These are phyloP conservation scores for Sphagnum tenellum DNA, from an alignment of 225 moss, liverwort and hornwort genomes.

Conservation along the genomic window DNA sequence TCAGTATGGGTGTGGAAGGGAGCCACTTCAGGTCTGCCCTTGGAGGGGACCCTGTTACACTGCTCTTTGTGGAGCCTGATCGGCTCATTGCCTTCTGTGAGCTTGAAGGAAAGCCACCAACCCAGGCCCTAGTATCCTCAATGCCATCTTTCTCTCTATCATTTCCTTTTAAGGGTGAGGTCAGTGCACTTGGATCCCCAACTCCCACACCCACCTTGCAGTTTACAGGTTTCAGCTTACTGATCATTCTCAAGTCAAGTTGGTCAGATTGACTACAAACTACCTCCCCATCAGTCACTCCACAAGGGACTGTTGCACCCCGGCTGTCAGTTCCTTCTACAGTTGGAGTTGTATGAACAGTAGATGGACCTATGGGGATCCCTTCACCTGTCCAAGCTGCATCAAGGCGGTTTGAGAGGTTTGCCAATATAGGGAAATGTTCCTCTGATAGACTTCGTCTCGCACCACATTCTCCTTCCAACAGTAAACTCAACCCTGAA, in stretches of 20 bases:
- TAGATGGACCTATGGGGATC: constrained; percentile 16
- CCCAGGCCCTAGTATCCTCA: constrained; percentile 18
- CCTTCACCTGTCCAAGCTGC: constrained; percentile 43
- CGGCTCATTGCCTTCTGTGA: constrained; percentile 46
- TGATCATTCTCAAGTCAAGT: no score
- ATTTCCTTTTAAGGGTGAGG: constrained; percentile 31
- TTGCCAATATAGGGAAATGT: constrained; percentile 50
- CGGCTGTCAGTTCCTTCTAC: constrained; percentile 13
- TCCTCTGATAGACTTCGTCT: constrained; percentile 45
- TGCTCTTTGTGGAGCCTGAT: constrained; percentile 43
- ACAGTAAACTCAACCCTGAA: constrained; percentile 1
- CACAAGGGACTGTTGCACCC: constrained; percentile 9
- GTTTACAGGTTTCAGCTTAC: constrained; percentile 1
- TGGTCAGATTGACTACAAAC: constrained; percentile 1
- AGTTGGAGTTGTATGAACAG: not conserved
- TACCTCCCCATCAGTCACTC: constrained; percentile 18
- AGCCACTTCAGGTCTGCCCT: constrained; percentile 6
- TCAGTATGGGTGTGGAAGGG: constrained; percentile 30
- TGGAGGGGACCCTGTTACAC: constrained; percentile 48
- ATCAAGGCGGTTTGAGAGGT: constrained; percentile 48
- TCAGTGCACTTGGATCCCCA: constrained; percentile 14
- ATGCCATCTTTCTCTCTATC: constrained; percentile 23
- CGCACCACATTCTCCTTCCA: constrained; percentile 24
- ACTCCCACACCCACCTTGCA: constrained; percentile 17
- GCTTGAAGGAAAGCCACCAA: constrained; percentile 30